Evolutionary conservation across 495 filamentous ascomycete genomes (phyloP).

Genomic region (Neurospora sp.): DNA sequence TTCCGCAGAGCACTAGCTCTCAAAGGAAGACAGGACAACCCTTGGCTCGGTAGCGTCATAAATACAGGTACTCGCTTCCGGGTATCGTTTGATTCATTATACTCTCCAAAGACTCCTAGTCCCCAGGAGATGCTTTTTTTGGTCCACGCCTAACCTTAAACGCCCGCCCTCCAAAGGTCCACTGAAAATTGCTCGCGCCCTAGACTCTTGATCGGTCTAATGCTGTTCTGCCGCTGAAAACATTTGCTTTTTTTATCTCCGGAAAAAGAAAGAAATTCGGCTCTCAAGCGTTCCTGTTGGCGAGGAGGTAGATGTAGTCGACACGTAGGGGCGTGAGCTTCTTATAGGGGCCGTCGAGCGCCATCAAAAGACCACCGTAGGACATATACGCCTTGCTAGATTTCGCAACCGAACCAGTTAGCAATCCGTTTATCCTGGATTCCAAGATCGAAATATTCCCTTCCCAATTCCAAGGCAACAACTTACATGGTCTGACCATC

Average conservation of each 20-base stretch:
- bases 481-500: conserved; percentile 78
- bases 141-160: not conserved
- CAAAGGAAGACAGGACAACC: not conserved
- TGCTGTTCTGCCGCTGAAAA: not conserved
- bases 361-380: conserved; percentile 84
- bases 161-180: not conserved
- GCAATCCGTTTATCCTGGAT: not conserved
- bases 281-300: conserved; percentile 18
- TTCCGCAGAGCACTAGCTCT: not conserved
- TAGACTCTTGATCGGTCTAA: not conserved
- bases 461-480: not conserved
- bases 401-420: conserved; percentile 10
- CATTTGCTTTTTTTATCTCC: not conserved
- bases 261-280: not conserved
- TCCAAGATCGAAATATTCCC: not conserved
- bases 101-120: not conserved
- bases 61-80: conserved; percentile 8
- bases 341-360: conserved; percentile 89
- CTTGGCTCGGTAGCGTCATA: not conserved
- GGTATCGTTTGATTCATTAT: conserved; percentile 16
- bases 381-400: conserved; percentile 81
- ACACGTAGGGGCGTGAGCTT: conserved; percentile 83
- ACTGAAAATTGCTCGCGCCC: not conserved
- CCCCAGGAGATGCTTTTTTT: not conserved
- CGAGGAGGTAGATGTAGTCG: conserved; percentile 85